phyloP scores from a whole-genome alignment of 2,329 filamentous ascomycete genomes.

The Elsinoe fawcettii region DNA sequence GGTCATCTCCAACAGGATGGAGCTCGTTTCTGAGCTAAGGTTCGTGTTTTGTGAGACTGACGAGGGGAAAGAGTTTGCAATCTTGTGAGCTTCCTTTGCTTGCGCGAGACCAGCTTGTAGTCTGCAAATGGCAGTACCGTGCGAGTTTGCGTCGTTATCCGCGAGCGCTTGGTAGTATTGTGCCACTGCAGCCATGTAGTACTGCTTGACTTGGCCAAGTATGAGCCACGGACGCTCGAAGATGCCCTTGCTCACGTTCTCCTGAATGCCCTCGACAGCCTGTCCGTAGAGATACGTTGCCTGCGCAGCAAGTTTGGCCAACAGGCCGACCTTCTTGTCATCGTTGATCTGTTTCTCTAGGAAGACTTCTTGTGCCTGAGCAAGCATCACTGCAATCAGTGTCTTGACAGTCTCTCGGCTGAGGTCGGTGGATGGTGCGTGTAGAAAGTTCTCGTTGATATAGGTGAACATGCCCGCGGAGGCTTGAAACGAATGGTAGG shows the following conservation, averaged over 20 bases:
- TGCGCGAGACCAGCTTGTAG: slow-evolving; percentile 72
- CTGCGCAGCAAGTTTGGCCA: slow-evolving; percentile 90
- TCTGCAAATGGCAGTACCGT: slow-evolving; percentile 76
- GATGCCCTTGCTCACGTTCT: slow-evolving; percentile 81
- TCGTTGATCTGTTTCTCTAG: slow-evolving; percentile 92
- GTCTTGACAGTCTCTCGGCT: slow-evolving; percentile 95
- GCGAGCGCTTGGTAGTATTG: slow-evolving; percentile 91
- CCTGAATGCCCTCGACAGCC: slow-evolving; percentile 80
- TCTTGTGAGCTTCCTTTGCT: slow-evolving; percentile 68
- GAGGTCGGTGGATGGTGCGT: slow-evolving; percentile 91
- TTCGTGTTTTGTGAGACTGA: slow-evolving; percentile 76
- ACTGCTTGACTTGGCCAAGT: slow-evolving; percentile 74
- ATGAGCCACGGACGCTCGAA: slow-evolving; percentile 93
- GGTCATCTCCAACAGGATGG: slow-evolving; percentile 67
- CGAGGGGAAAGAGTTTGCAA: slow-evolving; percentile 71
- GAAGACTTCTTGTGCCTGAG: slow-evolving; percentile 95
- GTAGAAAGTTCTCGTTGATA: slow-evolving; percentile 98
- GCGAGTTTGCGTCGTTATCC: slow-evolving; percentile 80
- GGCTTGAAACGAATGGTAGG: slow-evolving; percentile 96
- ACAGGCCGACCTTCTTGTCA: slow-evolving; percentile 80
- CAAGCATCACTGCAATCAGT: slow-evolving; percentile 84
- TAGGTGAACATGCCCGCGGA: slow-evolving; percentile 99
- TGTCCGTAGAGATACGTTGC: slow-evolving; percentile 82
- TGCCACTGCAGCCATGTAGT: slow-evolving; percentile 73
- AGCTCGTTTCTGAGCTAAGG: slow-evolving; percentile 68